These are phyloP conservation scores for Asterionellopsis glacialis DNA, from an alignment of 108 stramenopile genomes.

Conservation along the genomic window DNA sequence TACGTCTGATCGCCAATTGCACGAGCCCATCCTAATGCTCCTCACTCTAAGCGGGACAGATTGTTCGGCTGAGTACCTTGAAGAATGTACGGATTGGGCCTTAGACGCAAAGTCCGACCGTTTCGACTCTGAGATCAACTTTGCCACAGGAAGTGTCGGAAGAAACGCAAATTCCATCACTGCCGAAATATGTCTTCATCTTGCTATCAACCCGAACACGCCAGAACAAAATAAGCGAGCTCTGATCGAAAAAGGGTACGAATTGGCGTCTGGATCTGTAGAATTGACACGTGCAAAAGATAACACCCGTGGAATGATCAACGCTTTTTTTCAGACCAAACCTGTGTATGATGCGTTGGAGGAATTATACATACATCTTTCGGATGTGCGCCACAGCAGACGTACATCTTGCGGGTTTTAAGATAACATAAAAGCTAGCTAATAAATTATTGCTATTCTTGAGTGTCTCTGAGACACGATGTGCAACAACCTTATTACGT, in stretches of 20 bases:
- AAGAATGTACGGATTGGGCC: slow-evolving; percentile 53
- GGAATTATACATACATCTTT: background rate
- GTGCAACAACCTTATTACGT: background rate
- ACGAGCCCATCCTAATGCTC: slow-evolving; percentile 42
- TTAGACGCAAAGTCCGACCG: slow-evolving; percentile 29
- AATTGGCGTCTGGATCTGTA: slow-evolving; percentile 11
- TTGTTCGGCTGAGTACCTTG: slow-evolving; percentile 21
- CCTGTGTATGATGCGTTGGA: background rate
- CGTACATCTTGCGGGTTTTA: background rate
- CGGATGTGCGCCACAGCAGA: background rate
- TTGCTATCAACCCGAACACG: slow-evolving; percentile 12
- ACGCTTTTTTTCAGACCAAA: background rate
- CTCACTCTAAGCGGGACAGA: slow-evolving; percentile 38
- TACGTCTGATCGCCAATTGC: slow-evolving; percentile 44
- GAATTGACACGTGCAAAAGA: slow-evolving; percentile 3
- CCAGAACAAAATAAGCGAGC: slow-evolving; percentile 5
- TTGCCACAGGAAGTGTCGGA: slow-evolving; percentile 13
- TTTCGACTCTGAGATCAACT: slow-evolving; percentile 19
- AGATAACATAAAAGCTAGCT: too few species aligned
- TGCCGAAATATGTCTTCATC: slow-evolving; percentile 32
- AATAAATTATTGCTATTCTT: too few species aligned
- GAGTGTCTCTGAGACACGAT: too few species aligned
- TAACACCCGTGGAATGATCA: background rate
- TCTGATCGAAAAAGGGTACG: slow-evolving; percentile 19
- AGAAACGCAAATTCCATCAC: slow-evolving; percentile 26